phyloP scores from a whole-genome alignment of 805 yeast species.

The Saturnispora ahearnii region DNA sequence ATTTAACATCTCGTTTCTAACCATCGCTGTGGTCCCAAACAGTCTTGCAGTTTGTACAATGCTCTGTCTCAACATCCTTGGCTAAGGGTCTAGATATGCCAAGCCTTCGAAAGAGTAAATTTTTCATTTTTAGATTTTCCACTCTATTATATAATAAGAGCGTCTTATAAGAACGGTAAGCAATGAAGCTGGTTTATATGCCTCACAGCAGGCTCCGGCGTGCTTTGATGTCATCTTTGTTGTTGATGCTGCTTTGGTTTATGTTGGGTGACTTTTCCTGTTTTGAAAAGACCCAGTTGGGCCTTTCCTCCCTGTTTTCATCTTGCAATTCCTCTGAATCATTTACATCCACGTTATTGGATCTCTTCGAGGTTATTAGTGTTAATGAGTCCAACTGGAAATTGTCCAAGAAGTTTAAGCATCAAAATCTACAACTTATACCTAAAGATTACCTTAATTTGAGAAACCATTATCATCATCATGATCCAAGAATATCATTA shows the following conservation, averaged over 20 bases:
- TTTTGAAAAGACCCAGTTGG: neutral
- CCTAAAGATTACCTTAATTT: neutral
- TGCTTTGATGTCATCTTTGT: neutral
- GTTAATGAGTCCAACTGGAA: constrained; percentile 1
- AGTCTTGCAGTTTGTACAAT: neutral
- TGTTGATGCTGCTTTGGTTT: neutral
- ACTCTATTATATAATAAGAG: neutral
- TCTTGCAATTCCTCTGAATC: neutral
- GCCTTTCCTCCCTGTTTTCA: neutral
- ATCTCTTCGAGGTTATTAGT: neutral
- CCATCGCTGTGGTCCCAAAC: neutral
- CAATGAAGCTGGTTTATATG: neutral
- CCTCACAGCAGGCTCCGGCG: neutral
- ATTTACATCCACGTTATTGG: neutral
- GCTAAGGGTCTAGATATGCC: neutral
- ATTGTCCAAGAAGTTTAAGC: neutral
- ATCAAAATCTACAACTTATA: neutral
- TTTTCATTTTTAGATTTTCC: neutral
- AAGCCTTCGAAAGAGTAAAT: neutral
- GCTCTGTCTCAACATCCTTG: neutral
- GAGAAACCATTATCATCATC: constrained; percentile 3
- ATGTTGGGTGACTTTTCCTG: neutral
- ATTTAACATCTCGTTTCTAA: neutral
- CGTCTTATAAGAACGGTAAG: neutral
- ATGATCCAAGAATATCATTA: constrained; percentile 7